Evolutionary conservation across 176 grass and related monocot genomes (phyloP).

Genomic region (Paspalum vaginatum): DNA sequence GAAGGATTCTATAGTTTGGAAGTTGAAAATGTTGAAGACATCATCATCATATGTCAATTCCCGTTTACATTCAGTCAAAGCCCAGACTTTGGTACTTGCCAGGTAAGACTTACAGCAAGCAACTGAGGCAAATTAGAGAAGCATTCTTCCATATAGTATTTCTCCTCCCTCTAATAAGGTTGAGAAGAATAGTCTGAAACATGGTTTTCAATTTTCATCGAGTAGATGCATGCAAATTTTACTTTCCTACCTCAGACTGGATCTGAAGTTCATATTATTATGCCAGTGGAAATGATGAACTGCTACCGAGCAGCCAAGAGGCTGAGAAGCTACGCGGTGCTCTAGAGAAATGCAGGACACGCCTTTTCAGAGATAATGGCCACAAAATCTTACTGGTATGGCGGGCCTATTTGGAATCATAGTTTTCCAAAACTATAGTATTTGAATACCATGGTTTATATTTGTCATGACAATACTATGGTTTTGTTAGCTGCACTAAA

Average conservation of each 20-base stretch:
- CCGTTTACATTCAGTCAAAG: conserved; percentile 77
- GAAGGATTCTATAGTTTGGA: conserved; percentile 73
- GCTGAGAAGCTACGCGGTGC: conserved; percentile 59
- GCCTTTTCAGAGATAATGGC: conserved; percentile 75
- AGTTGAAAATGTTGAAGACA: conserved; percentile 75
- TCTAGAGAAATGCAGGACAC: conserved; percentile 66
- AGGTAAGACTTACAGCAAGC: conserved; percentile 55
- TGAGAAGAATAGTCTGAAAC: conserved; percentile 13
- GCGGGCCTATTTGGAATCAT: neutral
- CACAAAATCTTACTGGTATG: conserved; percentile 82
- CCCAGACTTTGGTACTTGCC: conserved; percentile 74
- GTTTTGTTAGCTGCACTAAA: no score
- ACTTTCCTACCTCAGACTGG: neutral
- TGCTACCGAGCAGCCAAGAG: conserved; percentile 78
- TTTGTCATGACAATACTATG: no score
- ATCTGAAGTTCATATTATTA: conserved; percentile 47
- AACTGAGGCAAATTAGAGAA: neutral
- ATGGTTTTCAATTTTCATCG: neutral
- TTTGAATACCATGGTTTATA: no score
- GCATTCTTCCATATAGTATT: neutral
- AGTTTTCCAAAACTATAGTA: no score
- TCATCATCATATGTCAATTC: conserved; percentile 79
- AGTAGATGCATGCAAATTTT: neutral
- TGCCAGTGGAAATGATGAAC: conserved; percentile 83
- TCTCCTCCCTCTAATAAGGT: neutral